Conservation (phyloP, 768 basidiomycete species). For the Suillus sp. region DNA sequence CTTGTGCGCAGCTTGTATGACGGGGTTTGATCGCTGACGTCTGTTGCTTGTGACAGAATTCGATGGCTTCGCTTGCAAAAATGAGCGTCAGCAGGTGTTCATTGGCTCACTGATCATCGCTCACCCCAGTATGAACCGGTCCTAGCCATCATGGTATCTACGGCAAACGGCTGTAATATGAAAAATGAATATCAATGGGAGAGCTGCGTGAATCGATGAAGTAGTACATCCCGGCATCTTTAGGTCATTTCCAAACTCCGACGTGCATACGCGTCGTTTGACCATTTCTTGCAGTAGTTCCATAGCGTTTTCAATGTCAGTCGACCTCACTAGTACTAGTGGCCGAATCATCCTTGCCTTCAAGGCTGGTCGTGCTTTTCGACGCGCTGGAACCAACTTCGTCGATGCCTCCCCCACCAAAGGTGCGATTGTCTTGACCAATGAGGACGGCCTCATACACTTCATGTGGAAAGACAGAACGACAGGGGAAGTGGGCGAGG, state of each 20-base stretch:
- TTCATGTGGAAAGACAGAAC: constrained; percentile 79
- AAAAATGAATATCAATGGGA: no score
- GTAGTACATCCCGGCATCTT: neutral
- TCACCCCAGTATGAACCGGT: no score
- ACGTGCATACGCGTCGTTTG: constrained; percentile 5
- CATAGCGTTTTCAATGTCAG: neutral
- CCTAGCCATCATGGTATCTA: no score
- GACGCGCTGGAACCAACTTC: constrained; percentile 64
- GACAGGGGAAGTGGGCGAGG: constrained; percentile 66
- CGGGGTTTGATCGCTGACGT: no score
- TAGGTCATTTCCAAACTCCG: constrained; percentile 1
- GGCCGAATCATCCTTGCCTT: constrained; percentile 44
- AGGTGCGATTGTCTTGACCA: constrained; percentile 69
- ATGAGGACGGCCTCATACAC: constrained; percentile 75
- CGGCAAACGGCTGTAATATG: no score
- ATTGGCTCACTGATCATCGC: no score
- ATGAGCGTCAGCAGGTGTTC: no score
- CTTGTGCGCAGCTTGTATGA: no score
- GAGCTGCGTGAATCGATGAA: no score
- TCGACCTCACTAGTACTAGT: constrained; percentile 27
- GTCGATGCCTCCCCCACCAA: constrained; percentile 71
- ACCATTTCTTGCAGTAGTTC: neutral
- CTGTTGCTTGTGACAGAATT: no score
- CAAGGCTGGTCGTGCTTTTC: constrained; percentile 75
- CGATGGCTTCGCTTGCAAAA: no score